A percentile compares a stretch with the other conserved stretches of the same genome.
phyloP scores from a whole-genome alignment of 225 moss, liverwort and hornwort genomes.

The Takakia lepidozioides region DNA sequence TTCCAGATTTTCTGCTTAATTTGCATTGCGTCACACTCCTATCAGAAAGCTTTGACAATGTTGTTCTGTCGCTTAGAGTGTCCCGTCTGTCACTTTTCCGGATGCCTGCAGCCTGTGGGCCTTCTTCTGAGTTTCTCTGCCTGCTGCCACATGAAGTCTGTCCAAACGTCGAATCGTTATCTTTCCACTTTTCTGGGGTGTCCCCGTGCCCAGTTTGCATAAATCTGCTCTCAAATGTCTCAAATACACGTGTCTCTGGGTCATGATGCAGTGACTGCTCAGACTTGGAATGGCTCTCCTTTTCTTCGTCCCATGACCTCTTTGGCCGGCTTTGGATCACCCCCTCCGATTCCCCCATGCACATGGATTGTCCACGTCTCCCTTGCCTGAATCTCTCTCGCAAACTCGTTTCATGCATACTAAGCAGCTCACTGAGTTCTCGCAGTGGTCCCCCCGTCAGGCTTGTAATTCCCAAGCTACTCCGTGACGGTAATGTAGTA shows the following conservation, averaged over 20 bases:
- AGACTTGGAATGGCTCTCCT: background rate
- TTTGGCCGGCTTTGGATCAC: background rate
- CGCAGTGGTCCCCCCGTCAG: slow-evolving; percentile 25
- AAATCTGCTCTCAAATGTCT: background rate
- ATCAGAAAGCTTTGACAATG: background rate
- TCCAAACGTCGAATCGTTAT: too few relatives aligned
- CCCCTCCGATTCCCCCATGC: background rate
- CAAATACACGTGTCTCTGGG: background rate
- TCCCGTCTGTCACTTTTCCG: background rate
- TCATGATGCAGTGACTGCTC: background rate
- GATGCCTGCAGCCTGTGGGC: too few relatives aligned
- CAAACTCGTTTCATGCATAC: slow-evolving; percentile 14
- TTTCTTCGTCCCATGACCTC: background rate
- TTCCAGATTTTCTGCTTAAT: too few relatives aligned
- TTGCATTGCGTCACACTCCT: too few relatives aligned
- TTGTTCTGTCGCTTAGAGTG: background rate
- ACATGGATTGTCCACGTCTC: background rate
- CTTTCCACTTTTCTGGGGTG: too few relatives aligned
- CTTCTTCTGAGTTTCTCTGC: too few relatives aligned
- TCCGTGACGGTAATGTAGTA: background rate
- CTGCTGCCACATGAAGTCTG: too few relatives aligned
- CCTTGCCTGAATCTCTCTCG: slow-evolving; percentile 10
- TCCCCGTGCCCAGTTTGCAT: background rate
- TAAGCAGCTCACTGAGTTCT: slow-evolving; percentile 26
- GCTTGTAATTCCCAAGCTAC: slow-evolving; percentile 7